Conservation (phyloP, 2,329 filamentous ascomycete species). For the Clarireedia homoeocarpa region DNA sequence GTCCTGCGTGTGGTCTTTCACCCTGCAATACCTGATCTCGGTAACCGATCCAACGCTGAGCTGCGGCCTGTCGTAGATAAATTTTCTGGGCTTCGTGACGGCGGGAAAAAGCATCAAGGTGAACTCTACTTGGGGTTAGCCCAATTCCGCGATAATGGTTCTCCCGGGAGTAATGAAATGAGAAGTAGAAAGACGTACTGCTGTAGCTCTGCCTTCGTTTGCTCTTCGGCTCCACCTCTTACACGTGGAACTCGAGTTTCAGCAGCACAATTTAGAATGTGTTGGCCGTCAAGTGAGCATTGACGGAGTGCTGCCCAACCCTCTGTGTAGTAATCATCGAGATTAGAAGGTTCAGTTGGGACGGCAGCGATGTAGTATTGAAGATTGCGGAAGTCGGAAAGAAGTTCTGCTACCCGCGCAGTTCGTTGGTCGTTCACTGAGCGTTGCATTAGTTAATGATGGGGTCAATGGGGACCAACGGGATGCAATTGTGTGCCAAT, state of each 20-base stretch:
- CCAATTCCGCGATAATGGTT: background rate
- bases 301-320: conserved; percentile 56
- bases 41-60: conserved; percentile 50
- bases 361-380: conserved; percentile 55
- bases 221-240: conserved; percentile 48
- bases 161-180: conserved; percentile 4
- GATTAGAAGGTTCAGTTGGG: conserved; percentile 45
- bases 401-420: conserved; percentile 52
- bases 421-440: conserved; percentile 54
- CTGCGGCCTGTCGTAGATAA: conserved; percentile 51
- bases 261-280: conserved; percentile 57
- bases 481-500: background rate
- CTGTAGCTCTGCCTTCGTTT: conserved; percentile 53
- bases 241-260: conserved; percentile 50
- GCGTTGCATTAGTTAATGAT: background rate
- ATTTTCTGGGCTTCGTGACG: conserved; percentile 60
- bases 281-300: conserved; percentile 53
- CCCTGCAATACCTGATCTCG: conserved; percentile 47
- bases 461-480: background rate
- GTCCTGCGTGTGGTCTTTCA: conserved; percentile 38
- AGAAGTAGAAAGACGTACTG: conserved; percentile 40
- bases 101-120: conserved; percentile 52
- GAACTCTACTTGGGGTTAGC: conserved; percentile 35
- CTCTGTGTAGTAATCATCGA: conserved; percentile 54
- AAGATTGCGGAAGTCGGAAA: conserved; percentile 52